A percentile compares a stretch with the other conserved stretches of the same genome.
phyloP scores from a whole-genome alignment of 805 yeast genomes.

The Yamadazyma phyllophila region DNA sequence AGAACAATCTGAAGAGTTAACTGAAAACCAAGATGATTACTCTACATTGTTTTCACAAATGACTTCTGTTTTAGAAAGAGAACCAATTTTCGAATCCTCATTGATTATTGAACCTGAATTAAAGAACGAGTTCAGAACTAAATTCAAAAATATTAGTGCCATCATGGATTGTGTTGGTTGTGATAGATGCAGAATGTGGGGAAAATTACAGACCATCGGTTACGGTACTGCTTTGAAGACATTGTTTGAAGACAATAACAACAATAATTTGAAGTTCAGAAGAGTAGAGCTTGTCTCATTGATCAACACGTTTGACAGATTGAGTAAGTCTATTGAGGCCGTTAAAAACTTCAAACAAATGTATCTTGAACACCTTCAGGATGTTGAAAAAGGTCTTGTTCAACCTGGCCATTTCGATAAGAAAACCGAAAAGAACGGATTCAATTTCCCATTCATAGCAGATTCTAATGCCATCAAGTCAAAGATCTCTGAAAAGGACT shows the following conservation, averaged over 20 bases:
- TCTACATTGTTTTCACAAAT: slow-evolving; percentile 18
- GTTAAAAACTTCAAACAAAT: slow-evolving; percentile 66
- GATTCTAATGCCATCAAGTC: slow-evolving; percentile 9
- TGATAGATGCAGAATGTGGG: slow-evolving; percentile 97
- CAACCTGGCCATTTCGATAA: slow-evolving; percentile 42
- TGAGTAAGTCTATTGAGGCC: slow-evolving; percentile 79
- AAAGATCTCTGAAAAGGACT: slow-evolving; percentile 11
- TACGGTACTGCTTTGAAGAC: slow-evolving; percentile 95
- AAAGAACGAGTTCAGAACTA: slow-evolving; percentile 80
- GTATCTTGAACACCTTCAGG: slow-evolving; percentile 44
- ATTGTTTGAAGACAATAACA: slow-evolving; percentile 69
- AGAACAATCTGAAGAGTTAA: slow-evolving; percentile 39
- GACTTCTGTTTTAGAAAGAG: slow-evolving; percentile 25
- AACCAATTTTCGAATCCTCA: slow-evolving; percentile 45
- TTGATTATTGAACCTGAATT: slow-evolving; percentile 50
- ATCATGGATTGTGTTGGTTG: slow-evolving; percentile 99
- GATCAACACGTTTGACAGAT: slow-evolving; percentile 87
- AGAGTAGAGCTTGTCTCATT: slow-evolving; percentile 87
- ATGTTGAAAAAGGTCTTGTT: slow-evolving; percentile 37
- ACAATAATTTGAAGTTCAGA: slow-evolving; percentile 55
- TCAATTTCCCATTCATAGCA: slow-evolving; percentile 37
- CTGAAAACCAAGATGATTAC: slow-evolving; percentile 44
- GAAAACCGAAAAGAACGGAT: slow-evolving; percentile 24
- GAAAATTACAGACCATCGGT: slow-evolving; percentile 94
- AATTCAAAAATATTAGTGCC: slow-evolving; percentile 86